A percentile compares a stretch with the other conserved stretches of the same genome.
Conservation (phyloP, 345 rosid species). For the Eucalyptus rudis region DNA sequence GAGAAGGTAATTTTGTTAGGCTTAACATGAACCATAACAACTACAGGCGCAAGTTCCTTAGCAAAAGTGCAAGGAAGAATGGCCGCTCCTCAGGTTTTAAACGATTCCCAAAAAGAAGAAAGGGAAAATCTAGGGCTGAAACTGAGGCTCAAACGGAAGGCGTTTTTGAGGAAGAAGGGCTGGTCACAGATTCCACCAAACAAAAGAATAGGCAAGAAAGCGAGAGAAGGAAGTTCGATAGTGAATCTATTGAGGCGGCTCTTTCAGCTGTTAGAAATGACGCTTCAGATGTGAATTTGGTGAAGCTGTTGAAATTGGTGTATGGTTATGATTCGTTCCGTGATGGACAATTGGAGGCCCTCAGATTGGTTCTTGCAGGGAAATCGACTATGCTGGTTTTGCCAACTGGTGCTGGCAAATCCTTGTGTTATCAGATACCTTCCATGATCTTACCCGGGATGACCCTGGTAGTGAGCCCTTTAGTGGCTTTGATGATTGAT, state of each 20-base stretch:
- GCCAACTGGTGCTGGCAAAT: conserved; percentile 93
- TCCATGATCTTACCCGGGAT: conserved; percentile 71
- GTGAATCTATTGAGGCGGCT: conserved; percentile 29
- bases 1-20: conserved; percentile 88
- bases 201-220: conserved; percentile 1
- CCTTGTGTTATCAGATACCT: conserved; percentile 90
- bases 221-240: neutral
- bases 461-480: conserved; percentile 62
- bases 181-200: conserved; percentile 20
- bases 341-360: conserved; percentile 54
- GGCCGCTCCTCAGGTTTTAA: conserved; percentile 2
- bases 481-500: conserved; percentile 91
- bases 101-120: conserved; percentile 35
- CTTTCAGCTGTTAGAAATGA: conserved; percentile 32
- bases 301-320: conserved; percentile 32
- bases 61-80: conserved; percentile 20
- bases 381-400: conserved; percentile 72
- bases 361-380: conserved; percentile 47
- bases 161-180: conserved; percentile 30
- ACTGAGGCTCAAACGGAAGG: conserved; percentile 6
- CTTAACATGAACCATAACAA: conserved; percentile 35
- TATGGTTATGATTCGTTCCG: conserved; percentile 45
- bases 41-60: conserved; percentile 41
- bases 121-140: conserved; percentile 10
- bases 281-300: conserved; percentile 52